phyloP scores from a whole-genome alignment of 371 early-diverging fungal genomes.

The Dichotomocladium elegans region DNA sequence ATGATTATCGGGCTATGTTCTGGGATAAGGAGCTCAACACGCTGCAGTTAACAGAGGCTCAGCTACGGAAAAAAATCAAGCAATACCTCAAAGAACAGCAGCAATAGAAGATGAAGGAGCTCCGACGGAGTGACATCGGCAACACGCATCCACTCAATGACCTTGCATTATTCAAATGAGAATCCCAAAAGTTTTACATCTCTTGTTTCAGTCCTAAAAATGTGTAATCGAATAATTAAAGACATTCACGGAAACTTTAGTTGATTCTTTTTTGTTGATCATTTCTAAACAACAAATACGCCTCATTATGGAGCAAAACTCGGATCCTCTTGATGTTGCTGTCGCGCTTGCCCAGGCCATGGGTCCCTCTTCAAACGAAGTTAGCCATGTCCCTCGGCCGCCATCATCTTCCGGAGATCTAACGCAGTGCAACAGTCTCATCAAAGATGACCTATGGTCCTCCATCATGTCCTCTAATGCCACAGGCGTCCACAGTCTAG shows the following conservation, averaged over 20 bases:
- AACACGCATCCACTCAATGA: no score
- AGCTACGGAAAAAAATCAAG: slow-evolving; percentile 62
- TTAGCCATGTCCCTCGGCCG: neutral
- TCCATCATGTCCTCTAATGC: slow-evolving; percentile 1
- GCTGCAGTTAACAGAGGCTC: slow-evolving; percentile 76
- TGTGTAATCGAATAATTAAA: neutral
- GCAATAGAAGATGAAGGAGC: neutral
- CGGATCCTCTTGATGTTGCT: slow-evolving; percentile 15
- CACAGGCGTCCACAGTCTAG: neutral
- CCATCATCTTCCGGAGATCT: neutral
- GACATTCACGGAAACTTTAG: neutral
- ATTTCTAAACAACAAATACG: neutral
- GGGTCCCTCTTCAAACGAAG: slow-evolving; percentile 4
- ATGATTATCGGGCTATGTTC: slow-evolving; percentile 85
- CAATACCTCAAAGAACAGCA: slow-evolving; percentile 4
- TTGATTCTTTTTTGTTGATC: slow-evolving; percentile 6
- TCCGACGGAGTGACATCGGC: neutral
- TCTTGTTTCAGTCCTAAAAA: neutral
- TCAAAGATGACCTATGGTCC: neutral
- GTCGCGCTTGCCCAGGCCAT: slow-evolving; percentile 17
- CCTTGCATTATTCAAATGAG: neutral
- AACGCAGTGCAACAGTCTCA: neutral
- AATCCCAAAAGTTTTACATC: neutral
- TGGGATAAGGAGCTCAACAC: slow-evolving; percentile 81
- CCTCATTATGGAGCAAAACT: slow-evolving; percentile 8